phyloP scores from a whole-genome alignment of 352 stramenopile species.

The Phytophthora ohioensis region DNA sequence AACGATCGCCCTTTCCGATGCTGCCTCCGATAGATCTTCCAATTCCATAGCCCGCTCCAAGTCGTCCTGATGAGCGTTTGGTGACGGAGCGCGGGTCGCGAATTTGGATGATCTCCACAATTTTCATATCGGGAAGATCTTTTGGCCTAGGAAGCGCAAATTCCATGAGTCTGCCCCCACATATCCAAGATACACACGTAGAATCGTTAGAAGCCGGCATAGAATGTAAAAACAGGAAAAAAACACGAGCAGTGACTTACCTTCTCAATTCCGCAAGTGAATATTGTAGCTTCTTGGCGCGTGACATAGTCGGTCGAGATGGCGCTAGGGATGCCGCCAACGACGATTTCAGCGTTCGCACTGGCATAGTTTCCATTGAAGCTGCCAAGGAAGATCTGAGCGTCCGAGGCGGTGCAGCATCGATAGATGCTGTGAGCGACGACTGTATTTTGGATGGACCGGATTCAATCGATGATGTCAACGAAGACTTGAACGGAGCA shows the following conservation, averaged over 20 bases:
- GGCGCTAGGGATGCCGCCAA: conserved; percentile 30
- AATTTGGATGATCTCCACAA: conserved; percentile 66
- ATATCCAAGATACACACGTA: conserved; percentile 13
- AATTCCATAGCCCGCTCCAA: conserved; percentile 29
- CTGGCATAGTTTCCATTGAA: conserved; percentile 24
- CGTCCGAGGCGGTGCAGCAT: conserved; percentile 22
- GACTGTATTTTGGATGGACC: conserved; percentile 25
- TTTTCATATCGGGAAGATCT: conserved; percentile 75
- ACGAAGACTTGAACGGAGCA: conserved; percentile 63
- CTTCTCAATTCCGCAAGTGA: conserved; percentile 60
- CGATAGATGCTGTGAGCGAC: conserved; percentile 29
- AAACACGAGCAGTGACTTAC: conserved; percentile 30
- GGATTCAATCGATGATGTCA: conserved; percentile 45
- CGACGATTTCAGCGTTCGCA: conserved; percentile 35
- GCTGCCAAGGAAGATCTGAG: conserved; percentile 26
- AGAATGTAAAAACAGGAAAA: not conserved
- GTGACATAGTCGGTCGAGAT: conserved; percentile 24
- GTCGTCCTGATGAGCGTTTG: conserved; percentile 37
- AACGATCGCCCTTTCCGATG: conserved; percentile 42
- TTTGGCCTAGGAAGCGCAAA: conserved; percentile 47
- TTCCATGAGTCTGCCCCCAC: conserved; percentile 38
- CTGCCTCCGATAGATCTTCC: conserved; percentile 44
- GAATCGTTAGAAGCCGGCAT: conserved; percentile 15
- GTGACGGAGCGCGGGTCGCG: conserved; percentile 38
- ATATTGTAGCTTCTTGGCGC: conserved; percentile 65